Evolutionary conservation across 177 flowering plant genomes (phyloP).

Genomic region (Telopea speciosissima): DNA sequence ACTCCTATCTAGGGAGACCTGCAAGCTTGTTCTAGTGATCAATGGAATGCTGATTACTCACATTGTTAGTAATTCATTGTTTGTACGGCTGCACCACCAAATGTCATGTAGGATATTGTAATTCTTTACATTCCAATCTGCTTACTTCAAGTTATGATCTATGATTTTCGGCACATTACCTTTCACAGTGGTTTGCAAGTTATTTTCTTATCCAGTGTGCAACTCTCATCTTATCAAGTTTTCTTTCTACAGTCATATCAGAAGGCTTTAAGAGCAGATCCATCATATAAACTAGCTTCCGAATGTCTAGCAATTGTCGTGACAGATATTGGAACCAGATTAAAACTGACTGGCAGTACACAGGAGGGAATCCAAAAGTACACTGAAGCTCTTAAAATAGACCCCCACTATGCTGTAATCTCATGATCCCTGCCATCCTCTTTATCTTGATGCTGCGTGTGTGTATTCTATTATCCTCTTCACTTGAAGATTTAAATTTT

Average conservation of each 20-base stretch:
- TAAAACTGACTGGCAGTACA: constrained; percentile 96
- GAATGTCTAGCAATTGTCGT: constrained; percentile 94
- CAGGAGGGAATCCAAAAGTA: constrained; percentile 96
- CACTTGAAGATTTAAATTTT: constrained; percentile 5
- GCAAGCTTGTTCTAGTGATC: too few relatives aligned
- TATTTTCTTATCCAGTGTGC: background rate
- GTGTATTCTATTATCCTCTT: constrained; percentile 6
- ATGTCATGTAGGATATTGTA: too few relatives aligned
- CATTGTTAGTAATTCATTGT: too few relatives aligned
- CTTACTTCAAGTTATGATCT: background rate
- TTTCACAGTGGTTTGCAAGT: background rate
- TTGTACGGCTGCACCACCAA: too few relatives aligned
- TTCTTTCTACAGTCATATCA: constrained; percentile 64
- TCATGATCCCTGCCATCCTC: constrained; percentile 13
- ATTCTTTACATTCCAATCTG: background rate
- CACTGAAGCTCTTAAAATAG: constrained; percentile 86
- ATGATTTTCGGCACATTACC: background rate
- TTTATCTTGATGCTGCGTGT: background rate
- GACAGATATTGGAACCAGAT: constrained; percentile 95
- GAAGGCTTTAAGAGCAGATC: constrained; percentile 80
- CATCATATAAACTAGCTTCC: constrained; percentile 84
- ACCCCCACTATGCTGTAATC: constrained; percentile 90
- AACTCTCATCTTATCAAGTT: background rate
- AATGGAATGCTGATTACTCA: too few relatives aligned
- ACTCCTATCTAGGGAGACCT: too few relatives aligned